Evolutionary conservation across 2,329 filamentous ascomycete genomes (phyloP), one percentile per base, ranked within the genome.

Genomic region (Ilyonectria destructans): DNA sequence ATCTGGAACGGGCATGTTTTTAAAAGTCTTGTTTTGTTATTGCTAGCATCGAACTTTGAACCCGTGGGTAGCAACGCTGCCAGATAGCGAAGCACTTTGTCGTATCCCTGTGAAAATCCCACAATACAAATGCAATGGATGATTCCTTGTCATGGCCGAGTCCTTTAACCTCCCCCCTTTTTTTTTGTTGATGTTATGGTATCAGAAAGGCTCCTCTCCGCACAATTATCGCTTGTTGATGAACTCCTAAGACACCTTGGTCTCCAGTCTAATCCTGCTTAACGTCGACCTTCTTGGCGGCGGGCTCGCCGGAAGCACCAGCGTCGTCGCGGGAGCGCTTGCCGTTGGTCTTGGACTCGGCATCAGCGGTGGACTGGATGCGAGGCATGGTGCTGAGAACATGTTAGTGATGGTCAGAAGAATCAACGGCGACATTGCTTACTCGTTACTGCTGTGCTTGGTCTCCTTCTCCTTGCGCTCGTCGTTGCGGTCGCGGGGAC

Each of bases 261-360:
- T 19, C 59, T 64, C 31, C 63, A 63, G 58, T 62, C 52, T 72
- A 71, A 43, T 80, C 79, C 52, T 82, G 77, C 82, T 89, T 88
- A 77, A 77, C 81, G 70, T 91, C 88, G 46, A 90, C 85, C 83
- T 91, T 92, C 85, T 92, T 92, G 21, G 88, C 85, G 3, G 87
- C 82, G 33, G 85, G 87, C 65, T 84, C 83, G n/a, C 76, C 74
- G 4, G 77, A 73, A 33, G 74, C 78, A 51, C 77, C 82, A 33
- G 87, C 87, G 9, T 88, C 87, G 10, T 90, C 88, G 61, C 88
- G 86, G 35, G 82, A 71, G 62, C 89, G 88, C 83, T 91, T 90
- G 77, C 82, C 83, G 71, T 85, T 87, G 60, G 68, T 62, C 51
- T 71, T 70, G 31, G 69, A 54, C 5, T 75, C 73, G 68, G 82